Evolutionary conservation across 192 early-diverging fungal species (phyloP).

Genomic region (Mortierella claussenii): DNA sequence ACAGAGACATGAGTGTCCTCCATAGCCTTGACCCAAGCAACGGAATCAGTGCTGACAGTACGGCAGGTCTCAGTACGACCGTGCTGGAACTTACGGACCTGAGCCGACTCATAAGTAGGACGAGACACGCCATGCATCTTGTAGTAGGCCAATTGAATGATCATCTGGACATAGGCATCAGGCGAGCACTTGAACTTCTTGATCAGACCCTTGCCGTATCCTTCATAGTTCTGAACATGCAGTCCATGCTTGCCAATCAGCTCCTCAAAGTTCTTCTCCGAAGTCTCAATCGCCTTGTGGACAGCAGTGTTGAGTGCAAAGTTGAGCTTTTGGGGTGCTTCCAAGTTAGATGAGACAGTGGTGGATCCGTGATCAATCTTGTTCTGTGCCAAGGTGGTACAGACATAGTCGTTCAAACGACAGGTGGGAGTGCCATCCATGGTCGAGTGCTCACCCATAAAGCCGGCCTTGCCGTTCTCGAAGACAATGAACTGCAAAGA

Average conservation of each 20-base stretch:
- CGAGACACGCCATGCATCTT: constrained; percentile 82
- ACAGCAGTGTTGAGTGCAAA: constrained; percentile 76
- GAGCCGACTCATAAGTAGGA: constrained; percentile 94
- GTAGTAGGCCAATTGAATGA: constrained; percentile 96
- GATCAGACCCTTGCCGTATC: constrained; percentile 95
- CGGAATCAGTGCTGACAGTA: constrained; percentile 78
- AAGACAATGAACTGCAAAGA: constrained; percentile 95
- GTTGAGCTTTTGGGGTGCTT: constrained; percentile 73
- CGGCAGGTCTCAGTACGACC: constrained; percentile 97
- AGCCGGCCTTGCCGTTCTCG: constrained; percentile 97
- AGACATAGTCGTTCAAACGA: constrained; percentile 89
- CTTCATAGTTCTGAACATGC: constrained; percentile 82
- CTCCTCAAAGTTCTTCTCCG: constrained; percentile 82
- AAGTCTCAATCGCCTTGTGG: constrained; percentile 69
- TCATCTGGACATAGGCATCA: constrained; percentile 89
- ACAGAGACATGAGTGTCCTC: constrained; percentile 63
- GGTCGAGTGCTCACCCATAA: constrained; percentile 91
- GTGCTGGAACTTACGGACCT: constrained; percentile 90
- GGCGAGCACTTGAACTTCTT: constrained; percentile 85
- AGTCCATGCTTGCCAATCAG: constrained; percentile 85
- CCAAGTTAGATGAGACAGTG: constrained; percentile 66
- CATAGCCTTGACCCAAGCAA: constrained; percentile 90
- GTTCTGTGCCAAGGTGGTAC: constrained; percentile 65
- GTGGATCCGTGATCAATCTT: constrained; percentile 80
- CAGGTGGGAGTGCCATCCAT: constrained; percentile 96